Evolutionary conservation across 2,329 filamentous ascomycete genomes (phyloP), one percentile per base, ranked within the genome.

Genomic region (Paraphoma chrysanthemicola): DNA sequence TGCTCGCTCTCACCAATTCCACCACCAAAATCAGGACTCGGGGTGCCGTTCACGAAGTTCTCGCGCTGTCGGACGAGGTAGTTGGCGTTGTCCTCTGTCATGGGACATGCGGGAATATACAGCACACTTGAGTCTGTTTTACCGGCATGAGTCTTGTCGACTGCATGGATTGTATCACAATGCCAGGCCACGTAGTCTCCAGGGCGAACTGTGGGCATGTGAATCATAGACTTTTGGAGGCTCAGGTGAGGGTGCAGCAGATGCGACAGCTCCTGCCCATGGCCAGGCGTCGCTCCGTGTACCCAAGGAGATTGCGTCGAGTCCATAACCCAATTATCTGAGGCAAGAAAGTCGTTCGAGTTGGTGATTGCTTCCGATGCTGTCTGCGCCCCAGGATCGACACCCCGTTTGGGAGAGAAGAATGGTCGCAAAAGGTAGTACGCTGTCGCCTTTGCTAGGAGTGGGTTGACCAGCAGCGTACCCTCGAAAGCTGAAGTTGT

Each of bases 361-460:
- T 70, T 69, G 1, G 75, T 63, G 17, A 67, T 46, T 9, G 67
- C 65, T 51, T 74, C 70, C 2, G 69, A 65, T 0, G 73, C 48
- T 7, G 71, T 73, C 49, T 75, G 71, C n/a, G 72, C 68, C 4
- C 71, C 69, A 1, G 74, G 61, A 6, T 68, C 62, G 2, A 77
- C 68, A 16, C 73, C 70, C 2, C 77, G 79, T 29, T 83, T 75
- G 0, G 86, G 81, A 16, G 83, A 79, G 76, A 97, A 97, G 79
- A 97, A 97, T 0, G 93, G 93, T 1, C 93, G 84, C 4, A 97
- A 84, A 0, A 97, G 83, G 43, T 88, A 85, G 69, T 97, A 97
- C 0, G 90, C 88, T 0, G 90, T 95, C 0, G 91, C 87, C 51
- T 91, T 85, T 60, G 85, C 84, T 44, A 95, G 78, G 50, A 96